phyloP scores from a whole-genome alignment of 306 rosid genomes.

The Prunus padus region DNA sequence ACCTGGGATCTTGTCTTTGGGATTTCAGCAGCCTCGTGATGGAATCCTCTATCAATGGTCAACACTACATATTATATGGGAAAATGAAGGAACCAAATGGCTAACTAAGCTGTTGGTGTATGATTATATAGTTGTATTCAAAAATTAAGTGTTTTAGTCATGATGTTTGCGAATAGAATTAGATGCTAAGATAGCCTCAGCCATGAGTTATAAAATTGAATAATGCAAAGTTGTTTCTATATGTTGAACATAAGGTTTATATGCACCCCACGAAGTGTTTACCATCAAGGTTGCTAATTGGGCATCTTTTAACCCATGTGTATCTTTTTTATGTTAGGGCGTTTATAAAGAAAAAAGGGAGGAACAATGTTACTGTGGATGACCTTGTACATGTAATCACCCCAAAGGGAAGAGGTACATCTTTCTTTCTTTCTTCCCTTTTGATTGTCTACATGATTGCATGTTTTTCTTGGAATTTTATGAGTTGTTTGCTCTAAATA shows the following conservation, averaged over 20 bases:
- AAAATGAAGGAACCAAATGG: background rate
- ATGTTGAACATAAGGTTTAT: background rate
- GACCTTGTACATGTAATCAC: constrained; percentile 83
- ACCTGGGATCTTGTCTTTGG: background rate
- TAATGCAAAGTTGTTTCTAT: background rate
- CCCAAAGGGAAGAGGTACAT: constrained; percentile 84
- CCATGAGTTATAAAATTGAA: background rate
- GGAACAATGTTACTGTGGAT: constrained; percentile 76
- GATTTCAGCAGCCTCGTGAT: background rate
- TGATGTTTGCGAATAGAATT: background rate
- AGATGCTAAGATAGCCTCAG: background rate
- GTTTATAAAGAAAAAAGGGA: constrained; percentile 80
- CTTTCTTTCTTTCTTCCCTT: background rate
- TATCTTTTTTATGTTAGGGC: constrained; percentile 37
- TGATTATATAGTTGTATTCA: background rate
- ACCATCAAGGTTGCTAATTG: background rate
- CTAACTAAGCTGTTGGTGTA: background rate
- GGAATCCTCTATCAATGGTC: no score
- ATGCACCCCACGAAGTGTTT: background rate
- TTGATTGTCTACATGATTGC: background rate
- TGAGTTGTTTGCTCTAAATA: background rate
- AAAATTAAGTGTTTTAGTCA: background rate
- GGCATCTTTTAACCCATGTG: background rate
- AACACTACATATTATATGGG: background rate
- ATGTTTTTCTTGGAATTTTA: background rate